Percentiles rank a stretch among this genome's conserved stretches.
Evolutionary conservation across 306 rosid genomes (phyloP).

Genomic region (Malus asiatica): DNA sequence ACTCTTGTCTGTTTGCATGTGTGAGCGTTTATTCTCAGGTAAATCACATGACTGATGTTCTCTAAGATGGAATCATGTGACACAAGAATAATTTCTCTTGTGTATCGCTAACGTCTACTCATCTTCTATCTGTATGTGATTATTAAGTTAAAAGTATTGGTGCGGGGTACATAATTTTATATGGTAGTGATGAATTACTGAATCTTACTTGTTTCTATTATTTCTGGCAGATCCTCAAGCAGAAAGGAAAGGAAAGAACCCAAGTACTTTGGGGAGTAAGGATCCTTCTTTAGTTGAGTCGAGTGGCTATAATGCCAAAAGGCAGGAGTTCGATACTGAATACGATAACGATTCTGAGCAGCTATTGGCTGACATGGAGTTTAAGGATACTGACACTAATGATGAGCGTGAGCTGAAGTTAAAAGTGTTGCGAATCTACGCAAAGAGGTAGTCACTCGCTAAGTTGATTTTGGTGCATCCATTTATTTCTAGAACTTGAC

Average conservation of each 20-base stretch:
- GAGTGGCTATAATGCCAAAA: constrained; percentile 81
- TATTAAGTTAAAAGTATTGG: neutral
- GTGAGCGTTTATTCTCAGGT: neutral
- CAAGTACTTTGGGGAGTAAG: constrained; percentile 45
- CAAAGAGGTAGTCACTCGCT: constrained; percentile 50
- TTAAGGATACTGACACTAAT: constrained; percentile 73
- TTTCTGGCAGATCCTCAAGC: constrained; percentile 55
- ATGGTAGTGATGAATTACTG: neutral
- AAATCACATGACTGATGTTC: neutral
- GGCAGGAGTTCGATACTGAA: constrained; percentile 92
- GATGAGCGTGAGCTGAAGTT: constrained; percentile 85
- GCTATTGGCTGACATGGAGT: constrained; percentile 92
- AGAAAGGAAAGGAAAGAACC: constrained; percentile 66
- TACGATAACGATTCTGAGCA: constrained; percentile 95
- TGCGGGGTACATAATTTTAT: neutral
- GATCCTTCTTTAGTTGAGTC: constrained; percentile 79
- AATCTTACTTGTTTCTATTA: neutral
- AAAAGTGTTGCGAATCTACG: constrained; percentile 66
- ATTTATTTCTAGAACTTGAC: neutral
- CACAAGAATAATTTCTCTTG: neutral
- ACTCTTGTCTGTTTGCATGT: neutral
- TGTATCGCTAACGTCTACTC: neutral
- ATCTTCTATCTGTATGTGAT: neutral
- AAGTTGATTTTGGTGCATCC: constrained; percentile 10
- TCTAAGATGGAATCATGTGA: neutral